A percentile compares a stretch with the other conserved stretches of the same genome.
Conservation (phyloP, 169 alveolate species). For the Plasmodium vinckei region DNA sequence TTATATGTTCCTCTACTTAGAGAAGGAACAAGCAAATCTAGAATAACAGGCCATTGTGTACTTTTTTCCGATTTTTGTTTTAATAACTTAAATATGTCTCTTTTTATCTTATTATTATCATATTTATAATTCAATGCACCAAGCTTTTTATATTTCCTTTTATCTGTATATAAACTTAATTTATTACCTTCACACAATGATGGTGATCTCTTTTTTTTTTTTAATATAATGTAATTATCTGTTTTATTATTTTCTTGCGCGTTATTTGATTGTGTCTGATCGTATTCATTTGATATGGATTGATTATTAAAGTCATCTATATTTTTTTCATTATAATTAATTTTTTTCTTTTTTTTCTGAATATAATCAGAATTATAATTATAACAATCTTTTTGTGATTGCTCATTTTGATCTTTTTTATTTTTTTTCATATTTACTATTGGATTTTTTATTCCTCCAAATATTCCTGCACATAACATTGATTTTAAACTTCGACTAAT, state of each 20-base stretch:
- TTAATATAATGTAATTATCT: slow-evolving; percentile 11
- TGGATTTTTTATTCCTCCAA: slow-evolving; percentile 76
- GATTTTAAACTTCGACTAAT: slow-evolving; percentile 80
- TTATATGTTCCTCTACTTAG: slow-evolving; percentile 59
- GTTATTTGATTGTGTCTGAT: background rate
- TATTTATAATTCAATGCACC: slow-evolving; percentile 25
- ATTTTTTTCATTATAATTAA: slow-evolving; percentile 27
- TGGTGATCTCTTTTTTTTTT: slow-evolving; percentile 22
- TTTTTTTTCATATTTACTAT: slow-evolving; percentile 44
- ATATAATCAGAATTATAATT: slow-evolving; percentile 66
- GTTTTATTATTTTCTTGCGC: background rate
- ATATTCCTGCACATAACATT: slow-evolving; percentile 81
- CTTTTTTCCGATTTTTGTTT: slow-evolving; percentile 56
- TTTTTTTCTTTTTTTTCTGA: slow-evolving; percentile 43
- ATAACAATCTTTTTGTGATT: slow-evolving; percentile 38
- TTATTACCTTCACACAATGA: slow-evolving; percentile 25
- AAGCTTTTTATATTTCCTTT: slow-evolving; percentile 26
- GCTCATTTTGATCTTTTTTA: slow-evolving; percentile 14
- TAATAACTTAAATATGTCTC: slow-evolving; percentile 51
- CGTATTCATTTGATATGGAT: slow-evolving; percentile 1
- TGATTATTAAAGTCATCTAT: background rate
- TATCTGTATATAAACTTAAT: background rate
- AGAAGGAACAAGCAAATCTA: slow-evolving; percentile 78
- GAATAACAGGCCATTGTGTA: slow-evolving; percentile 79
- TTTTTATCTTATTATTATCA: slow-evolving; percentile 44